Conservation (phyloP, 2,329 filamentous ascomycete genomes). For the Botrytis deweyae region DNA sequence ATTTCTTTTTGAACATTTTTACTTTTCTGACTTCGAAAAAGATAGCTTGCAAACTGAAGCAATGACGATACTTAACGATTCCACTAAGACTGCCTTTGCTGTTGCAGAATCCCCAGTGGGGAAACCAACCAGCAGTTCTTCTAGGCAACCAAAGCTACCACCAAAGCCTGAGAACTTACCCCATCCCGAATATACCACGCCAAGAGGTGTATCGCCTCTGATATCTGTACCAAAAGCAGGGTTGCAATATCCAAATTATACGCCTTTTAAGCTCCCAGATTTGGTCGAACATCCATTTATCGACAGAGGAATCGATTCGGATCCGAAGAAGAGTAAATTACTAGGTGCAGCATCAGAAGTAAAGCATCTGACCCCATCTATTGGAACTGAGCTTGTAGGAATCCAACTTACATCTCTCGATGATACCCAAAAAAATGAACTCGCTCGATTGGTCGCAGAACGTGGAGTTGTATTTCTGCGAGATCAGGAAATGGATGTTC, state of each 20-base stretch:
- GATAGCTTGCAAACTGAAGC: neutral
- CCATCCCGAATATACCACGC: slow-evolving; percentile 14
- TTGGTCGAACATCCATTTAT: slow-evolving; percentile 18
- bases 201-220: slow-evolving; percentile 16
- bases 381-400: slow-evolving; percentile 67
- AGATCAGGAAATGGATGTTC: slow-evolving; percentile 47
- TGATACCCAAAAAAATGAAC: slow-evolving; percentile 69
- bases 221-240: slow-evolving; percentile 17
- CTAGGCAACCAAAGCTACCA: slow-evolving; percentile 3
- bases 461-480: slow-evolving; percentile 53
- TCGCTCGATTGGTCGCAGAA: slow-evolving; percentile 68
- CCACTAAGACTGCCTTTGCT: neutral
- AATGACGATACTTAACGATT: slow-evolving; percentile 1
- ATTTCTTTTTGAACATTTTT: neutral
- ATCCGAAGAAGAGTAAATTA: slow-evolving; percentile 45
- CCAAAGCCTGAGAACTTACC: slow-evolving; percentile 19
- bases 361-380: slow-evolving; percentile 57
- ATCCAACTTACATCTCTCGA: slow-evolving; percentile 67
- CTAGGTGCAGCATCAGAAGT: slow-evolving; percentile 36
- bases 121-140: neutral
- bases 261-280: slow-evolving; percentile 20
- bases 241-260: slow-evolving; percentile 20
- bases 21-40: neutral
- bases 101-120: neutral
- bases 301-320: slow-evolving; percentile 26